Conservation (phyloP, 495 filamentous ascomycete species). For the Daldinia concentrica region DNA sequence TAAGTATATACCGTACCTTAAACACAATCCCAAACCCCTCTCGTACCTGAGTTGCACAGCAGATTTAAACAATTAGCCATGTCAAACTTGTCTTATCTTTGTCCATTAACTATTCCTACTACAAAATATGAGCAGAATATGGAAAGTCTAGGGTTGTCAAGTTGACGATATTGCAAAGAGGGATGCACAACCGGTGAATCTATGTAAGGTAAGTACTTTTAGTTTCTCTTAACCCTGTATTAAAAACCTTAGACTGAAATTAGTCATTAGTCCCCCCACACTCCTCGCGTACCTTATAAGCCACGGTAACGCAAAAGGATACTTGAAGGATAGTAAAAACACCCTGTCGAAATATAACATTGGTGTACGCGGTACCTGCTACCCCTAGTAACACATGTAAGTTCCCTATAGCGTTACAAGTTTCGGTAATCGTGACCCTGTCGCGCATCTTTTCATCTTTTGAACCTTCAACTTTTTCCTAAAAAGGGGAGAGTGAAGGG, state of each 20-base stretch:
- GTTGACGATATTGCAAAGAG: not conserved
- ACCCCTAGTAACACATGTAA: conserved; percentile 10
- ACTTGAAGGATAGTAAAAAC: conserved; percentile 10
- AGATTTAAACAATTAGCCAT: conserved; percentile 1
- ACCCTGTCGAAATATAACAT: conserved; percentile 6
- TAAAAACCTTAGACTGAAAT: conserved; percentile 3
- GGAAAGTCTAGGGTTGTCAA: no score
- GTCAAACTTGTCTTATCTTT: conserved; percentile 18
- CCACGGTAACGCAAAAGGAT: not conserved
- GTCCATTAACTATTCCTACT: not conserved
- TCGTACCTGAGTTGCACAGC: not conserved
- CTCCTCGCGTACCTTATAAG: not conserved
- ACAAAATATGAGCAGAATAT: conserved; percentile 1
- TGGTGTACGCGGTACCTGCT: conserved; percentile 20
- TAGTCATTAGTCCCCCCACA: conserved; percentile 20
- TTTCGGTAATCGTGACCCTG: conserved; percentile 23
- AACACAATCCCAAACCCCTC: conserved; percentile 10
- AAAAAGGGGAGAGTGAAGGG: conserved; percentile 31
- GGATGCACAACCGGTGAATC: not conserved
- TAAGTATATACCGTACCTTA: not conserved
- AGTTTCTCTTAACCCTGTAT: conserved; percentile 3
- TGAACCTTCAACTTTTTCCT: conserved; percentile 39
- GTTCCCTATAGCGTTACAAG: conserved; percentile 21
- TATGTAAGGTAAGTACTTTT: not conserved
- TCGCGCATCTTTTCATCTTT: conserved; percentile 23